phyloP scores from a whole-genome alignment of 1,284 basidiomycete species.

The Microbotryum saponariae region DNA sequence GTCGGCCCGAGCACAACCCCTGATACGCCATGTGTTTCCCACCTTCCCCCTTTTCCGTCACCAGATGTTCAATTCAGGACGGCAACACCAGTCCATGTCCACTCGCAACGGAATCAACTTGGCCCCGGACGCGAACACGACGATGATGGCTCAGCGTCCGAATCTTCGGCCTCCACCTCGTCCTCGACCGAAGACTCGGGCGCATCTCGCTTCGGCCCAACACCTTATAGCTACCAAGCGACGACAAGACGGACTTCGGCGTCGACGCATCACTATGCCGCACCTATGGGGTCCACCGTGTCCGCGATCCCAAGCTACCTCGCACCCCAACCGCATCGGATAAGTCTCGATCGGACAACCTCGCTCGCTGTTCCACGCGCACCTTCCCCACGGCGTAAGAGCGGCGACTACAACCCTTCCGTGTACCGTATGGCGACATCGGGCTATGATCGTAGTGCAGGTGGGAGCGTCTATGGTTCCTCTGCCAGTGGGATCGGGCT shows the following conservation, averaged over 20 bases:
- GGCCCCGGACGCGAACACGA: slow-evolving; percentile 7
- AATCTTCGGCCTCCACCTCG: slow-evolving; percentile 17
- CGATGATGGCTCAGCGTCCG: slow-evolving; percentile 20
- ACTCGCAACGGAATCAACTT: slow-evolving; percentile 3
- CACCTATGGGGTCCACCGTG: slow-evolving; percentile 10
- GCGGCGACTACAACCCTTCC: slow-evolving; percentile 15
- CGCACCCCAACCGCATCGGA: slow-evolving; percentile 3
- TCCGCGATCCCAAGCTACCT: slow-evolving; percentile 29
- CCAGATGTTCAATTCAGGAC: slow-evolving; percentile 29
- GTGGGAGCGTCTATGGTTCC: too few species aligned
- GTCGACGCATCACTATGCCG: slow-evolving; percentile 6
- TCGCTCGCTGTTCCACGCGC: slow-evolving; percentile 21
- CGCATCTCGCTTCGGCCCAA: slow-evolving; percentile 16
- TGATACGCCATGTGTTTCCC: background rate
- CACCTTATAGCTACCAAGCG: slow-evolving; percentile 31
- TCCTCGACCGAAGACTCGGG: slow-evolving; percentile 4
- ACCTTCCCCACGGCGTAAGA: slow-evolving; percentile 15
- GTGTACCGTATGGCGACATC: too few species aligned
- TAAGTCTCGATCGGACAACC: slow-evolving; percentile 8
- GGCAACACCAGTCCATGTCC: slow-evolving; percentile 21
- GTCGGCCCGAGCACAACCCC: too few species aligned
- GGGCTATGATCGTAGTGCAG: too few species aligned
- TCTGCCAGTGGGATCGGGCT: too few species aligned
- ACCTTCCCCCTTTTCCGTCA: background rate
- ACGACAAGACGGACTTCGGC: slow-evolving; percentile 24